Evolutionary conservation across 164 flowering plant genomes (phyloP).

Genomic region (Tetrastigma voinierianum): DNA sequence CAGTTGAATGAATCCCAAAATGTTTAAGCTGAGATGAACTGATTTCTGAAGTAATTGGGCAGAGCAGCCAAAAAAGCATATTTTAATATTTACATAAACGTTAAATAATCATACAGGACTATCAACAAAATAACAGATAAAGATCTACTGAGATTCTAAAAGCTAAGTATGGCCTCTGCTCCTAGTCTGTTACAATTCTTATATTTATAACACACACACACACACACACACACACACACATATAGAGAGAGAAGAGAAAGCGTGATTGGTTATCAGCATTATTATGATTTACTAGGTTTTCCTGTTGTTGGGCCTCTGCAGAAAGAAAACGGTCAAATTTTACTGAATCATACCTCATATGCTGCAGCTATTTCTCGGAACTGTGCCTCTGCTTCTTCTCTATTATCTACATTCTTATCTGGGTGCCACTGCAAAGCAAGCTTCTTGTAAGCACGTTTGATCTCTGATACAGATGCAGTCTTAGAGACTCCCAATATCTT

Average conservation of each 20-base stretch:
- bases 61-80: no score
- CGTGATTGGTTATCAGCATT: no score
- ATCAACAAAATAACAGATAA: neutral
- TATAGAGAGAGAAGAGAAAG: no score
- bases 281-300: no score
- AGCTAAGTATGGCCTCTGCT: neutral
- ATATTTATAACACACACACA: no score
- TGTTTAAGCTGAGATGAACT: no score
- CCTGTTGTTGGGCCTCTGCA: no score
- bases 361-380: constrained; percentile 98
- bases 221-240: no score
- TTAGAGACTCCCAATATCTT: constrained; percentile 90
- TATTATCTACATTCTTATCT: constrained; percentile 92
- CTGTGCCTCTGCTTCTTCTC: constrained; percentile 89
- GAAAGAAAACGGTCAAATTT: neutral
- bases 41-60: no score
- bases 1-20: no score
- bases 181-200: no score
- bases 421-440: constrained; percentile 99
- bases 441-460: constrained; percentile 92
- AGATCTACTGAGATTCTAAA: neutral
- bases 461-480: constrained; percentile 73
- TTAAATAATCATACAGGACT: neutral
- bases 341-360: constrained; percentile 66
- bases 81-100: neutral